Conservation (phyloP, 176 grass and related monocot species). For the Oryza australiensis region DNA sequence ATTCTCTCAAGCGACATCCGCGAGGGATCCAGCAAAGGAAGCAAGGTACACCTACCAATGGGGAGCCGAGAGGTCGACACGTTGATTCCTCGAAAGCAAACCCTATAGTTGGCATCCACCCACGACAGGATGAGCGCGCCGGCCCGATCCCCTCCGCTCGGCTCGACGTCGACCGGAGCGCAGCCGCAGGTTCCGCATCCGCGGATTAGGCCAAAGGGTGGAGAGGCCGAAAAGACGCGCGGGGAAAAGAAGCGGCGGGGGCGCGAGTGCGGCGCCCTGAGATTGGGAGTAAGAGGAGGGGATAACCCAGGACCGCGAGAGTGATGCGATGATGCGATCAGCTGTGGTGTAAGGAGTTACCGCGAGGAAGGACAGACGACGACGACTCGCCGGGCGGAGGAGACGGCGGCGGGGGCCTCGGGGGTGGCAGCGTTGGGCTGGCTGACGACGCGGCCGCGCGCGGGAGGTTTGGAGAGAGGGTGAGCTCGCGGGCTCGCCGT, state of each 20-base stretch:
- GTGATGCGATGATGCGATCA: neutral
- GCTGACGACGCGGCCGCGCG: neutral
- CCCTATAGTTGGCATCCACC: slow-evolving; percentile 20
- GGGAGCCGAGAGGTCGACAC: slow-evolving; percentile 35
- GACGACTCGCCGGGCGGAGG: neutral
- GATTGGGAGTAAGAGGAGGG: neutral
- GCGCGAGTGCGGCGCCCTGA: neutral
- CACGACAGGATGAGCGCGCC: slow-evolving; percentile 39
- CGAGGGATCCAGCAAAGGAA: slow-evolving; percentile 29
- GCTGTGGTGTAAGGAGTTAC: neutral
- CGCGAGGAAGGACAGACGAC: neutral
- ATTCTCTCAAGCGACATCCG: slow-evolving; percentile 47
- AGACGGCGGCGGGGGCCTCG: neutral
- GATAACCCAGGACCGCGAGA: neutral
- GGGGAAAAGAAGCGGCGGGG: neutral
- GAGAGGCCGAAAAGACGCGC: neutral
- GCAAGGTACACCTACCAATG: slow-evolving; percentile 5
- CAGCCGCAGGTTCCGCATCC: slow-evolving; percentile 39
- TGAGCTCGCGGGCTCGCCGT: neutral
- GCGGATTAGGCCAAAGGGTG: slow-evolving; percentile 22
- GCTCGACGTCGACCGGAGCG: slow-evolving; percentile 29
- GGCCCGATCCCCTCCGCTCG: slow-evolving; percentile 16
- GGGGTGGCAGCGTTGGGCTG: neutral
- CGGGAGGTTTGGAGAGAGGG: neutral
- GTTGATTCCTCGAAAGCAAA: slow-evolving; percentile 50